Percentiles rank a stretch among this genome's conserved stretches.
Conservation (phyloP, 176 grass and related monocot genomes). For the Pontederia paniculata region DNA sequence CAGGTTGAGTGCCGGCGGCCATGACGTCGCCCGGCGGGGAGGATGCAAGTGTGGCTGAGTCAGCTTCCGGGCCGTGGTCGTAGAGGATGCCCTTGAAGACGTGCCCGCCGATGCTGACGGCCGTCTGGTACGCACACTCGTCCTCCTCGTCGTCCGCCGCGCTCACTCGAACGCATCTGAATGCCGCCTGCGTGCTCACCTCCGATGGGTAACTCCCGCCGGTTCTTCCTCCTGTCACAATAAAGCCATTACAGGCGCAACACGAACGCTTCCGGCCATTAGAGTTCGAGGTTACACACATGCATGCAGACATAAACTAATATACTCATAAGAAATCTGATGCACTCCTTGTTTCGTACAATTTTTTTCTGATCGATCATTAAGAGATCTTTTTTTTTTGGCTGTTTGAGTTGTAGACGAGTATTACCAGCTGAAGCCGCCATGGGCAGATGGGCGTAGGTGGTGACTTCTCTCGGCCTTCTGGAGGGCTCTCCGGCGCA, state of each 20-base stretch:
- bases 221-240: conserved; percentile 10
- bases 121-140: conserved; percentile 37
- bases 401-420: too few species aligned
- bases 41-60: conserved; percentile 1
- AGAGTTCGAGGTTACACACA: background rate
- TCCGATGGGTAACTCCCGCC: conserved; percentile 25
- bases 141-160: conserved; percentile 29
- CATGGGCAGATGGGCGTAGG: too few species aligned
- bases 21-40: background rate
- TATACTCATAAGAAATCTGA: too few species aligned
- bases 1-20: background rate
- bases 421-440: too few species aligned
- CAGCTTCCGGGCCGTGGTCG: conserved; percentile 33
- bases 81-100: conserved; percentile 43
- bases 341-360: too few species aligned
- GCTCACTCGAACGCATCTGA: conserved; percentile 40
- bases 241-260: background rate
- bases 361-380: too few species aligned
- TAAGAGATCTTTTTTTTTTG: too few species aligned
- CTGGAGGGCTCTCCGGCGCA: too few species aligned
- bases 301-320: too few species aligned
- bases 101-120: conserved; percentile 37
- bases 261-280: too few species aligned
- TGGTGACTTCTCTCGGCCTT: too few species aligned
- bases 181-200: conserved; percentile 33